These are phyloP conservation scores for Batkoa obscura DNA, from an alignment of 371 early-diverging fungal species.

Conservation along the genomic window DNA sequence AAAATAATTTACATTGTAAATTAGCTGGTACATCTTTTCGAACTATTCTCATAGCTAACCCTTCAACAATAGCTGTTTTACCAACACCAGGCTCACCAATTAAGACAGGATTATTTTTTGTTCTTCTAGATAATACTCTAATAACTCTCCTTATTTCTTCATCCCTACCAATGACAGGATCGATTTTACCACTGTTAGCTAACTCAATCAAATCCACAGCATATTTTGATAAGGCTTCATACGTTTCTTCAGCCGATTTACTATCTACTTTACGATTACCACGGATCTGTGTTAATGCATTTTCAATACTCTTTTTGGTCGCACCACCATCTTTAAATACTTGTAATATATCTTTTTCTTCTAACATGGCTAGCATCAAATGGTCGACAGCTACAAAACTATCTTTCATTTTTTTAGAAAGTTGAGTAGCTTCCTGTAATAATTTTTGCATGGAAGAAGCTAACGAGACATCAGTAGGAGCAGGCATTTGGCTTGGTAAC, in stretches of 20 bases:
- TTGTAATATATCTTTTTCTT: conserved; percentile 32
- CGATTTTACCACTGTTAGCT: conserved; percentile 54
- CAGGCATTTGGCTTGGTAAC: conserved; percentile 71
- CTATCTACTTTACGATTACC: conserved; percentile 71
- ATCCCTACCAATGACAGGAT: conserved; percentile 78
- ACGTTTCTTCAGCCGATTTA: conserved; percentile 66
- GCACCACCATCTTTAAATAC: conserved; percentile 50
- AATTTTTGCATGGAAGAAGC: conserved; percentile 35
- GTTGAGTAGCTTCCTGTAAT: conserved; percentile 45
- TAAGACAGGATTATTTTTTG: conserved; percentile 88
- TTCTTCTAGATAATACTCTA: conserved; percentile 58
- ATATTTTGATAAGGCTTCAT: conserved; percentile 77
- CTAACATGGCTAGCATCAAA: conserved; percentile 58
- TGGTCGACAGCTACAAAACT: conserved; percentile 77
- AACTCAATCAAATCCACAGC: conserved; percentile 72
- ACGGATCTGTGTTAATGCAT: conserved; percentile 57
- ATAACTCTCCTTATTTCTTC: conserved; percentile 66
- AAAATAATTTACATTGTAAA: conserved; percentile 68
- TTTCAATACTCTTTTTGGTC: conserved; percentile 45
- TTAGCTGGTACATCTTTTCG: conserved; percentile 83
- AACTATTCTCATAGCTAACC: conserved; percentile 92
- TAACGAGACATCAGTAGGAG: conserved; percentile 52
- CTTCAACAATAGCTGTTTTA: conserved; percentile 92
- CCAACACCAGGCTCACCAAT: conserved; percentile 88
- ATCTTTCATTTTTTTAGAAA: conserved; percentile 66